Evolutionary conservation across 306 rosid species (phyloP).

Genomic region (Acacia melanoxylon): DNA sequence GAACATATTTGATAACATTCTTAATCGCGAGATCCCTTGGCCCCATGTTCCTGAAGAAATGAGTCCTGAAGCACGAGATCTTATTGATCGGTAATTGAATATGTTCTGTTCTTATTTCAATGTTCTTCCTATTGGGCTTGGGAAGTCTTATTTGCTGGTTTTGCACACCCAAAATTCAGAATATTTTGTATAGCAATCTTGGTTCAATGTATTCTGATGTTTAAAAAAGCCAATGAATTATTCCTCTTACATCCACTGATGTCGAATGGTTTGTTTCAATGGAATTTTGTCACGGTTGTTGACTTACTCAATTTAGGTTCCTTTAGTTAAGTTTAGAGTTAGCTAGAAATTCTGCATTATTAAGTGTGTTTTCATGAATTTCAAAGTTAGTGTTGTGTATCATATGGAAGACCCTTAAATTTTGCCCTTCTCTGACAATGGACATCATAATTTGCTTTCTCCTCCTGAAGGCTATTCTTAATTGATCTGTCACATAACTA

Average conservation of each 20-base stretch:
- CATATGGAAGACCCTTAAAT: background rate
- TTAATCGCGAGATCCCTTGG: conserved; percentile 95
- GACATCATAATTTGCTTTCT: conserved; percentile 11
- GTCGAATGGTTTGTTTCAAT: background rate
- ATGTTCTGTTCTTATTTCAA: conserved; percentile 9
- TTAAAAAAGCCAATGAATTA: background rate
- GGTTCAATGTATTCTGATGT: background rate
- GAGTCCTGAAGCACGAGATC: conserved; percentile 89
- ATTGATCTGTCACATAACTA: background rate
- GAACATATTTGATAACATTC: conserved; percentile 96
- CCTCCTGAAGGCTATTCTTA: background rate
- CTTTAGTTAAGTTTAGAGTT: background rate
- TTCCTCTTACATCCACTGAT: background rate
- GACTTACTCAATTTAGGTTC: background rate
- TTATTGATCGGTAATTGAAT: conserved; percentile 74
- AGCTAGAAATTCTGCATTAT: background rate
- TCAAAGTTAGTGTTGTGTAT: background rate
- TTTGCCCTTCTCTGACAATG: background rate
- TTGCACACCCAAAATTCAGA: conserved; percentile 11
- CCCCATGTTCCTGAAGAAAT: conserved; percentile 83
- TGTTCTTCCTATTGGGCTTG: conserved; percentile 6
- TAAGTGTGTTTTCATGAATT: background rate
- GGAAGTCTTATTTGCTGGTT: conserved; percentile 21
- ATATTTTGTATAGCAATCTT: background rate
- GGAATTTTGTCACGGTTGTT: background rate